Evolutionary conservation across 176 grass and related monocot genomes (phyloP).

Genomic region (Avena eriantha): DNA sequence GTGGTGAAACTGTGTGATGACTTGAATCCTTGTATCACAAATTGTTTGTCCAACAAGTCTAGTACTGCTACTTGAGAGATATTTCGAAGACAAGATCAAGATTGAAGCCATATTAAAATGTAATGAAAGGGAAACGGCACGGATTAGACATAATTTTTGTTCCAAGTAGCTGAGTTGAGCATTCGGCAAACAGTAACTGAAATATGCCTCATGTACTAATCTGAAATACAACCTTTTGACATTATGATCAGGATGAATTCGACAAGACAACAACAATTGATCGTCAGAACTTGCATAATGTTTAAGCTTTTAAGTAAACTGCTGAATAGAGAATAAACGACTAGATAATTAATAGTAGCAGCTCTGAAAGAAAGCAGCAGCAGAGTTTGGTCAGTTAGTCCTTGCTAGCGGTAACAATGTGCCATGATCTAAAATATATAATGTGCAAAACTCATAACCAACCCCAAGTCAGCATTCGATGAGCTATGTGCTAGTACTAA

Average conservation of each 20-base stretch:
- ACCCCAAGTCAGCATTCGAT: background rate
- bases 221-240: background rate
- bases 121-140: background rate
- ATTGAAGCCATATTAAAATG: background rate
- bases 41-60: background rate
- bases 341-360: background rate
- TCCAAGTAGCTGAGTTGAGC: background rate
- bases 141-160: background rate
- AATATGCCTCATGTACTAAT: background rate
- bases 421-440: background rate
- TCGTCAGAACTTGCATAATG: too few relatives aligned
- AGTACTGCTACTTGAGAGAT: background rate
- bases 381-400: background rate
- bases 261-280: background rate
- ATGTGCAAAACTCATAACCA: background rate
- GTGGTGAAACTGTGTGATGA: background rate
- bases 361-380: background rate
- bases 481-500: background rate
- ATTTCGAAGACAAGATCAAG: background rate
- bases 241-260: background rate
- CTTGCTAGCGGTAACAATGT: background rate
- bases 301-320: background rate
- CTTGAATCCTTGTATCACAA: background rate
- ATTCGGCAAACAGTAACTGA: background rate
- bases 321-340: background rate